A percentile compares a stretch with the other conserved stretches of the same genome.
Conservation (phyloP, 176 grass and related monocot genomes). For the maize (Zea mays) region Zm-B73-REFERENCE-NAM-5.0 NC_050105.1:125780001-125780500, state of each 20-base stretch:
- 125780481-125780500: too few relatives aligned
- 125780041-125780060: too few relatives aligned
- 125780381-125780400: too few relatives aligned
- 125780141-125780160: slow-evolving; percentile 13
- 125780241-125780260: neutral
- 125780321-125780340: too few relatives aligned
- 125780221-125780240: neutral
- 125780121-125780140: slow-evolving; percentile 23
- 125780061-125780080: neutral
- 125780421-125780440: too few relatives aligned
- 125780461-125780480: too few relatives aligned
- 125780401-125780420: too few relatives aligned
- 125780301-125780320: neutral
- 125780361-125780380: too few relatives aligned
- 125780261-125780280: neutral
- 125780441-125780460: too few relatives aligned
- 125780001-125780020: slow-evolving; percentile 45
- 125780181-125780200: slow-evolving; percentile 34
- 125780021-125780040: too few relatives aligned
- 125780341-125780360: too few relatives aligned
- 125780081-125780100: neutral
- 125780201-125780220: slow-evolving; percentile 25
- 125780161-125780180: slow-evolving; percentile 35
- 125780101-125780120: slow-evolving; percentile 32
- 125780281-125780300: neutral